Conservation (phyloP, 2,329 filamentous ascomycete genomes). For the Fusarium sp. region DNA sequence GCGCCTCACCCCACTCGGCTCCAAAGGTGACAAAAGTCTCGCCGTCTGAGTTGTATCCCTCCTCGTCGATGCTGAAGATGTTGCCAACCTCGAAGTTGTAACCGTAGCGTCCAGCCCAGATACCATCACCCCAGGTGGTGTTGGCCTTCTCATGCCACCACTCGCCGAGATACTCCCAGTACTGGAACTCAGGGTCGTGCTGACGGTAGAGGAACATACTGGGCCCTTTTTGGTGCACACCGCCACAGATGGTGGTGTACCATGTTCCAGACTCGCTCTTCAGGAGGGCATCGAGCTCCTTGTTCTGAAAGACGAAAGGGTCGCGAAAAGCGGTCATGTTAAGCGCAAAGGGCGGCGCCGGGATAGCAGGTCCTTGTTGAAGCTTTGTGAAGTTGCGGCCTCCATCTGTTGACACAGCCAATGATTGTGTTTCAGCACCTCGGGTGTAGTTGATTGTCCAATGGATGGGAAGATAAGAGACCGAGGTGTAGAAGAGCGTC, state of each 20-base stretch:
- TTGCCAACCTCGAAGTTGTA: constrained; percentile 63
- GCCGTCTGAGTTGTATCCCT: constrained; percentile 56
- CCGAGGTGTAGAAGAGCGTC: constrained; percentile 60
- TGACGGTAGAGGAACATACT: constrained; percentile 45
- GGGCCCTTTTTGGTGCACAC: constrained; percentile 40
- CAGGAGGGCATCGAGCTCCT: constrained; percentile 34
- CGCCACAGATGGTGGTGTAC: constrained; percentile 44
- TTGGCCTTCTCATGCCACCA: constrained; percentile 56
- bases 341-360: constrained; percentile 38
- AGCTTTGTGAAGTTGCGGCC: constrained; percentile 45
- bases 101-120: constrained; percentile 55
- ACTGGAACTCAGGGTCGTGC: constrained; percentile 43
- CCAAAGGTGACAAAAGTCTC: constrained; percentile 58
- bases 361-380: constrained; percentile 39
- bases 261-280: constrained; percentile 38
- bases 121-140: constrained; percentile 53
- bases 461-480: constrained; percentile 59
- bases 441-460: constrained; percentile 61
- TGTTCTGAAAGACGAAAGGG: constrained; percentile 43
- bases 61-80: constrained; percentile 56
- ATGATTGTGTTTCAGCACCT: constrained; percentile 60
- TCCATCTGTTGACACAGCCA: constrained; percentile 58
- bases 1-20: constrained; percentile 58
- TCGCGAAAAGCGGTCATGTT: constrained; percentile 47
- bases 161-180: constrained; percentile 46